Percentiles rank a stretch among this genome's conserved stretches.
phyloP scores from a whole-genome alignment of 192 early-diverging fungal genomes.

The Phycomyces blakesleeanus region DNA sequence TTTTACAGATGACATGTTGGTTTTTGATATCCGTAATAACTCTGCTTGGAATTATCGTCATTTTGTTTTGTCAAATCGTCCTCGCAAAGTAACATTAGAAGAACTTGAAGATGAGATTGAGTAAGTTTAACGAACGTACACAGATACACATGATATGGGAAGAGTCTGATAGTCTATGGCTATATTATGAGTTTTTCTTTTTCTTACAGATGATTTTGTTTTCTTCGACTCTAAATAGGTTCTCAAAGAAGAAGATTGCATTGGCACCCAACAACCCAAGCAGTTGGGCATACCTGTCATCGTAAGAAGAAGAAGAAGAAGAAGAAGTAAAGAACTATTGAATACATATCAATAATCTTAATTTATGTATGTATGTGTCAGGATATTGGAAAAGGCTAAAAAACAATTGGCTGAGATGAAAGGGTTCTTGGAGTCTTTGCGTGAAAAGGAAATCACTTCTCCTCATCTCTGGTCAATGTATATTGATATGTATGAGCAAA shows the following conservation, averaged over 20 bases:
- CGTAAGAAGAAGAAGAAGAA: constrained; percentile 47
- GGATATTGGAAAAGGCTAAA: constrained; percentile 37
- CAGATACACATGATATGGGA: too few relatives aligned
- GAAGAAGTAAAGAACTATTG: background rate
- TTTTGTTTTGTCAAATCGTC: constrained; percentile 60
- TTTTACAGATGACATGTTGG: constrained; percentile 70
- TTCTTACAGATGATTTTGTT: too few relatives aligned
- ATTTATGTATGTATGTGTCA: too few relatives aligned
- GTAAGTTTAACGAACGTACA: constrained; percentile 38
- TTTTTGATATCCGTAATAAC: constrained; percentile 90
- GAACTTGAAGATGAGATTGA: constrained; percentile 58
- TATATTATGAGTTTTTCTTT: too few relatives aligned
- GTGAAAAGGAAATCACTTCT: constrained; percentile 31
- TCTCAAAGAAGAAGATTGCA: constrained; percentile 62
- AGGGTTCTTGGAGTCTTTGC: constrained; percentile 39
- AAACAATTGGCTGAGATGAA: constrained; percentile 35
- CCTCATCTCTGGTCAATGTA: constrained; percentile 37
- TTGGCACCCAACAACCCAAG: constrained; percentile 88
- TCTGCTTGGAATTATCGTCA: constrained; percentile 98
- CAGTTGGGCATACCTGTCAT: constrained; percentile 88
- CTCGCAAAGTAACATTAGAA: constrained; percentile 35
- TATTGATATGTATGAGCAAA: constrained; percentile 47
- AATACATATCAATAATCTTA: too few relatives aligned
- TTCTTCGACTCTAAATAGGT: constrained; percentile 36
- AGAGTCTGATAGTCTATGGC: too few relatives aligned